Percentiles rank a stretch among this genome's conserved stretches.
These are phyloP conservation scores for Thermomucor indicae-seudaticae DNA, from an alignment of 371 early-diverging fungal species.

Conservation along the genomic window DNA sequence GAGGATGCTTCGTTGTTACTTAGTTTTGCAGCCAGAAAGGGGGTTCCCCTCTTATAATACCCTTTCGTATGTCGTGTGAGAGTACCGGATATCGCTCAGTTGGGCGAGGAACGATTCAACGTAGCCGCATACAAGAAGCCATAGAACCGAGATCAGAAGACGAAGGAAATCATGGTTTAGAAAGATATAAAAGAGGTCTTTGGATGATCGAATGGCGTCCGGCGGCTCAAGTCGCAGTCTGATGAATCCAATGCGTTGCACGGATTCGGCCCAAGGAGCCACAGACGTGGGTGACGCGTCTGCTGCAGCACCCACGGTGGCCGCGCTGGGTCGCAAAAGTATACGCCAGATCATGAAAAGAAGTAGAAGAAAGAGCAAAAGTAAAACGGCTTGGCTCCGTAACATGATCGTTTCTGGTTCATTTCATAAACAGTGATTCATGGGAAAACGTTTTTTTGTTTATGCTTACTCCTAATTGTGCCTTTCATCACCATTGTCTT, in stretches of 20 bases:
- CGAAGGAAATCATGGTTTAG: constrained; percentile 32
- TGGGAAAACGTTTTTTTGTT: too few relatives aligned
- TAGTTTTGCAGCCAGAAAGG: neutral
- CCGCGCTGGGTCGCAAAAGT: too few relatives aligned
- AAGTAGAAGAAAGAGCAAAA: too few relatives aligned
- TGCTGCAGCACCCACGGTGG: too few relatives aligned
- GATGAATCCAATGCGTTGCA: constrained; percentile 25
- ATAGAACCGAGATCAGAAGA: constrained; percentile 10
- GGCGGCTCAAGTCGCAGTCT: constrained; percentile 26
- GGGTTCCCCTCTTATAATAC: neutral
- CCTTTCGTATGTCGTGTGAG: neutral
- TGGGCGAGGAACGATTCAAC: constrained; percentile 39
- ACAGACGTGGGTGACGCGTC: constrained; percentile 12
- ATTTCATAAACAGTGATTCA: too few relatives aligned
- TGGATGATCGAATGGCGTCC: constrained; percentile 8
- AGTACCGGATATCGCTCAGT: constrained; percentile 31
- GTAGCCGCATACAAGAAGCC: constrained; percentile 27
- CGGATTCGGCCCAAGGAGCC: constrained; percentile 13
- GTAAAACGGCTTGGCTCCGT: too few relatives aligned
- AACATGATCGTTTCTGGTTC: too few relatives aligned
- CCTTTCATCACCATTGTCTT: too few relatives aligned
- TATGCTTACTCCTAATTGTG: too few relatives aligned
- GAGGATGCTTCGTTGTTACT: too few relatives aligned
- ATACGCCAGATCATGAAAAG: too few relatives aligned
- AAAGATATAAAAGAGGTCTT: constrained; percentile 21